phyloP scores from a whole-genome alignment of 495 filamentous ascomycete species.

The Platismatia glauca region DNA sequence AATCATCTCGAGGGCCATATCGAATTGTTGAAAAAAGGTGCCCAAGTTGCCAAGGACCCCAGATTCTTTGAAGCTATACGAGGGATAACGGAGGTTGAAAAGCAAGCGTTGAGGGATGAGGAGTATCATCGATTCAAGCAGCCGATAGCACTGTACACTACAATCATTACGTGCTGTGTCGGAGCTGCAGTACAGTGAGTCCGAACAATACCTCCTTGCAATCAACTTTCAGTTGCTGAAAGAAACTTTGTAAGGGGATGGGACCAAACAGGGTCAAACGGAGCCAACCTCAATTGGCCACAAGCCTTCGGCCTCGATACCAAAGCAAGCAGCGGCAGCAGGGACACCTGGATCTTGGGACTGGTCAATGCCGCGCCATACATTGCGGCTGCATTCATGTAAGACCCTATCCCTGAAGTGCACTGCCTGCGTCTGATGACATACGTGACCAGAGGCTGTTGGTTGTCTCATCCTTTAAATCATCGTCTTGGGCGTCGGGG shows the following conservation, averaged over 20 bases:
- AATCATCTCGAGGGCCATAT: conserved; percentile 48
- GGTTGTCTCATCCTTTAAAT: conserved; percentile 65
- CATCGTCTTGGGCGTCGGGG: conserved; percentile 55
- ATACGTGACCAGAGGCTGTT: conserved; percentile 44
- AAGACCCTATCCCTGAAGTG: conserved; percentile 8
- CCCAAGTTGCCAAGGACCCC: conserved; percentile 51
- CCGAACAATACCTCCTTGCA: not conserved
- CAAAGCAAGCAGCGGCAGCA: conserved; percentile 34
- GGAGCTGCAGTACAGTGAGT: conserved; percentile 47
- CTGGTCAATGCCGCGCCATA: conserved; percentile 39
- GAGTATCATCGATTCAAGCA: conserved; percentile 55
- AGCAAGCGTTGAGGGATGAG: conserved; percentile 46
- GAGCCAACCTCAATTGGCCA: conserved; percentile 63
- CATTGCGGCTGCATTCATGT: conserved; percentile 37
- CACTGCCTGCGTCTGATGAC: conserved; percentile 2
- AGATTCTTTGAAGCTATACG: conserved; percentile 36
- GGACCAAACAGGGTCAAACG: conserved; percentile 68
- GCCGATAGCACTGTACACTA: conserved; percentile 51
- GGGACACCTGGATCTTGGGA: conserved; percentile 41
- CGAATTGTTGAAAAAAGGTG: conserved; percentile 54
- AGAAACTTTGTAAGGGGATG: conserved; percentile 36
- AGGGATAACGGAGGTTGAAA: conserved; percentile 45
- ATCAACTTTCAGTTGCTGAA: conserved; percentile 1
- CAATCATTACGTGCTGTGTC: conserved; percentile 45
- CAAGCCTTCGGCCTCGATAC: conserved; percentile 36